Base-by-base conservation (phyloP, 2,329 filamentous ascomycete species). In the Lanzia echinophila region DNA sequence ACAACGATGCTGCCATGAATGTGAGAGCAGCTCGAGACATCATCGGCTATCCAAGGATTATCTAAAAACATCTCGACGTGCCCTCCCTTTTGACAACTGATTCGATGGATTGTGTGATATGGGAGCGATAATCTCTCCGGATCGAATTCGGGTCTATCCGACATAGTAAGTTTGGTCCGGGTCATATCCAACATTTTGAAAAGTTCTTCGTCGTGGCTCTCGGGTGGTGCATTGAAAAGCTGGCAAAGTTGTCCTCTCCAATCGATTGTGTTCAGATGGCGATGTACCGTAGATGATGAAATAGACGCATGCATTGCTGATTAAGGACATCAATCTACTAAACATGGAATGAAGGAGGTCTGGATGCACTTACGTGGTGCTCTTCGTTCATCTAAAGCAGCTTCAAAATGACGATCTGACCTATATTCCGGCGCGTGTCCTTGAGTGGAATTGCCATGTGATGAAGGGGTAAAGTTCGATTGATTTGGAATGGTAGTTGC, bases 391-490 rank as follows among this genome's bases (percentile, higher is more conserved):
- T 53, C 43, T 13, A 53, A n/a, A 11, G 17, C 10, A 44, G 24
- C 39, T 22, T 53, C 50, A 20, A 53, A 53, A 19, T 53, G 50
- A n/a, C 47, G 50, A 20, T 53, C 50, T 15, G 50, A 39, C 19
- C 31, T 47, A n/a, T 53, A 53, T 24, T 45, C 50, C 10, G 11
- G 19, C 32, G 34, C 15, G 33, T 47, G 50, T 10, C 43, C 28
- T 11, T 44, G 50, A 34, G 43, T 41, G n/a, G 50, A 48, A 48
- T 48, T 53, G 17, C 50, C 50, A 53, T 53, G 50, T n/a, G 50
- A 53, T 48, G 46, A 22, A 39, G 50, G 50, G n/a, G 50, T 53
- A 11, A 53, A 53, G 15, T 34, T 53, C 24, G 50, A 42, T 34
- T 39, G 43, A 20, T 53, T 53, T 19, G 50, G 43, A 10, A 53